Percentiles rank a stretch among this genome's conserved stretches.
Evolutionary conservation across 306 rosid species (phyloP).

Genomic region (Dalbergia cochinchinensis): DNA sequence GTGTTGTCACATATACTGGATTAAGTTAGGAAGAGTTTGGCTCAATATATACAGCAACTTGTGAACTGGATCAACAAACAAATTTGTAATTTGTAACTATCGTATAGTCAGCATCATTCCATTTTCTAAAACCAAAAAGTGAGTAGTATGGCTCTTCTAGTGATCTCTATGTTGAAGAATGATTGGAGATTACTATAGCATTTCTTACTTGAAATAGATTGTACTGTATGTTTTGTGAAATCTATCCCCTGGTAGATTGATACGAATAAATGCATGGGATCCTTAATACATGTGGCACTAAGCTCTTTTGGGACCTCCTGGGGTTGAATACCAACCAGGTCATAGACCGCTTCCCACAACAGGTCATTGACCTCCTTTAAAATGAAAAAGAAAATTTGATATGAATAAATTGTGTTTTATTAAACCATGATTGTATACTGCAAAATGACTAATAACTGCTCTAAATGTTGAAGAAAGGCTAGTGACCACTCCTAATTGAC

Average conservation of each 20-base stretch:
- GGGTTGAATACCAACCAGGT: constrained; percentile 19
- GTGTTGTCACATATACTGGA: not conserved
- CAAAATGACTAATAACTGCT: constrained; percentile 8
- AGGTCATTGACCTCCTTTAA: constrained; percentile 9
- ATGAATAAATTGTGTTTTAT: constrained; percentile 9
- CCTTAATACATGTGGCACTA: not conserved
- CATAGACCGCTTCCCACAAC: constrained; percentile 28
- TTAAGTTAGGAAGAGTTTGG: constrained; percentile 16
- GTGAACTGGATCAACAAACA: constrained; percentile 21
- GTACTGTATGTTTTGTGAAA: constrained; percentile 27
- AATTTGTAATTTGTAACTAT: not conserved
- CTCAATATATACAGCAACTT: constrained; percentile 14
- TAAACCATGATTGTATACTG: not conserved
- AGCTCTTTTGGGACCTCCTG: constrained; percentile 11
- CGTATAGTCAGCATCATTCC: not conserved
- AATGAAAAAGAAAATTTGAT: not conserved
- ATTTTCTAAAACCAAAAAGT: not conserved
- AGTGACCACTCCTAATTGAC: constrained; percentile 9
- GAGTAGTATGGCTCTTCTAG: constrained; percentile 4
- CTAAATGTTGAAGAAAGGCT: constrained; percentile 33
- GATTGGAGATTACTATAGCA: constrained; percentile 21
- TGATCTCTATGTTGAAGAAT: constrained; percentile 20
- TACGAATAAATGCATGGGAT: constrained; percentile 17
- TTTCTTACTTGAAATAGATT: constrained; percentile 35
- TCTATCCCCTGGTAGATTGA: not conserved